Evolutionary conservation across 78 protist species (phyloP).

Genomic region (Cavenderia fasciculata): DNA sequence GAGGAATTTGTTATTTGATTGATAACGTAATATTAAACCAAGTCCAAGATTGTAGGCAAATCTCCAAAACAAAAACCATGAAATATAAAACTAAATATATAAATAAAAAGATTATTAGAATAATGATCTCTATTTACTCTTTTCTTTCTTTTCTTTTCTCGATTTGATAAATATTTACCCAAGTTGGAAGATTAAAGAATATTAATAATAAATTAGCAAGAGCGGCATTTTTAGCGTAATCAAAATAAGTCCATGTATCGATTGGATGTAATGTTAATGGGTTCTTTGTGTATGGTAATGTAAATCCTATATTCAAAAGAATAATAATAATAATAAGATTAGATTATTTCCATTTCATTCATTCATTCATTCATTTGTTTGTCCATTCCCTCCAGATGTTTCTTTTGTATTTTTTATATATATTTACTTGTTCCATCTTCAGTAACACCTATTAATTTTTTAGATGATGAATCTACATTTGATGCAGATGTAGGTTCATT

Average conservation of each 20-base stretch:
- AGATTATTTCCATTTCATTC: background rate
- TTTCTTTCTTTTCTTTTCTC: background rate
- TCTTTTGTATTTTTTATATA: background rate
- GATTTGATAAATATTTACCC: slow-evolving; percentile 28
- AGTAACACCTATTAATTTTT: slow-evolving; percentile 44
- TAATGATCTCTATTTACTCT: background rate
- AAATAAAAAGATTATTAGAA: background rate
- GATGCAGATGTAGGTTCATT: slow-evolving; percentile 5
- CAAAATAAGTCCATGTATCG: slow-evolving; percentile 52
- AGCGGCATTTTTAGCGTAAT: slow-evolving; percentile 78
- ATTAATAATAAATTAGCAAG: slow-evolving; percentile 44
- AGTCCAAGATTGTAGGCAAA: slow-evolving; percentile 88
- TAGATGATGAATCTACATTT: background rate
- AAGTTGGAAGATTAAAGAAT: slow-evolving; percentile 70
- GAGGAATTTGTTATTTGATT: slow-evolving; percentile 59
- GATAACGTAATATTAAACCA: slow-evolving; percentile 81
- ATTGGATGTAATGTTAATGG: slow-evolving; percentile 76
- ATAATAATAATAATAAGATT: background rate
- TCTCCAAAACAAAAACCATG: slow-evolving; percentile 88
- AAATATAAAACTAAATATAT: slow-evolving; percentile 55
- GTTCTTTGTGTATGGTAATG: slow-evolving; percentile 69
- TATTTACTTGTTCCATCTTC: slow-evolving; percentile 43
- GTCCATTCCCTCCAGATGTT: background rate
- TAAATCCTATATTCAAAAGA: slow-evolving; percentile 46
- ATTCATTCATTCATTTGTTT: background rate